Conservation (phyloP, 257 asterid species). For the Knoxia roxburghii region DNA sequence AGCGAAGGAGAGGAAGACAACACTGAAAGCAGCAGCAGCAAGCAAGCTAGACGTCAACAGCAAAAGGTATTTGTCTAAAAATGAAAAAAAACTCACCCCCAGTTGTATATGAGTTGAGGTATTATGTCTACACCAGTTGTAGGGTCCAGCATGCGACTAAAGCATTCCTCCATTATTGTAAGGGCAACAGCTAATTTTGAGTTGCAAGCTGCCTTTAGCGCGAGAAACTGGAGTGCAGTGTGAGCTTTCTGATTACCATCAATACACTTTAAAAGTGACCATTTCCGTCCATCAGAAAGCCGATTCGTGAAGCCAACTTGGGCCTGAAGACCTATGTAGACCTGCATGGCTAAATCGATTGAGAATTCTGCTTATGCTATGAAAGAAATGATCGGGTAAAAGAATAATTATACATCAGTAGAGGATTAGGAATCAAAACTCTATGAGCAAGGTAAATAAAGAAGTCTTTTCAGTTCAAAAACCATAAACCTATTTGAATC, state of each 20-base stretch:
- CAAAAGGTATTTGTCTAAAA: constrained; percentile 7
- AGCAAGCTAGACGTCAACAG: constrained; percentile 5
- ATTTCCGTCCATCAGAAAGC: constrained; percentile 55
- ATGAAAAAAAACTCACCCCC: constrained; percentile 74
- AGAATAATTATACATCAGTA: background rate
- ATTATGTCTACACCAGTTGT: constrained; percentile 91
- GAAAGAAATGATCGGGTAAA: background rate
- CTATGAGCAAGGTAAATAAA: too few relatives aligned
- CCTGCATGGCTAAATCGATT: constrained; percentile 33
- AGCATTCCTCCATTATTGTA: constrained; percentile 90
- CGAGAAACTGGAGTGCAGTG: constrained; percentile 44
- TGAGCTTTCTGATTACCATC: constrained; percentile 64
- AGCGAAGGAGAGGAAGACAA: background rate
- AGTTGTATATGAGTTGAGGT: constrained; percentile 84
- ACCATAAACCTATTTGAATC: too few relatives aligned
- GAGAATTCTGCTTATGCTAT: background rate
- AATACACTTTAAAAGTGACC: constrained; percentile 80
- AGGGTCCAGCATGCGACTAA: constrained; percentile 82
- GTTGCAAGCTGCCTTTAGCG: constrained; percentile 83
- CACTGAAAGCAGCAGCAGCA: background rate
- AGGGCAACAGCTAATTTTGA: constrained; percentile 91
- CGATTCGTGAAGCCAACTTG: constrained; percentile 52
- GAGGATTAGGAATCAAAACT: background rate
- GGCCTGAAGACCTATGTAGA: constrained; percentile 64
- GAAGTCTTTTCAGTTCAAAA: too few relatives aligned